phyloP scores from a whole-genome alignment of 768 basidiomycete species.

The Hygrocybe punicea region DNA sequence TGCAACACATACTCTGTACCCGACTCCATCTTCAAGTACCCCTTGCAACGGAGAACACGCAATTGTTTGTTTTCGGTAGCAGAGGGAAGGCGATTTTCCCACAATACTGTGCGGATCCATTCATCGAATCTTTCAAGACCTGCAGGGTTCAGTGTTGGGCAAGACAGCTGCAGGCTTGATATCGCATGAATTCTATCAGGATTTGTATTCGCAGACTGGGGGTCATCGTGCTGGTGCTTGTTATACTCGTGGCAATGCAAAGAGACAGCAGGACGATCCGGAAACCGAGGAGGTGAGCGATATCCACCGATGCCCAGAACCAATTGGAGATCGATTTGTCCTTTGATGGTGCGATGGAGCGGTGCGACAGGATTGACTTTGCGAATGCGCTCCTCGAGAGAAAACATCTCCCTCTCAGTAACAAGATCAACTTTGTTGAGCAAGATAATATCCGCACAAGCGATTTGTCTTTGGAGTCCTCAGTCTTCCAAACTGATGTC shows the following conservation, averaged over 20 bases:
- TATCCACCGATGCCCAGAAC: slow-evolving; percentile 85
- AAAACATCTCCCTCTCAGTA: slow-evolving; percentile 38
- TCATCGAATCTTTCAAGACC: slow-evolving; percentile 60
- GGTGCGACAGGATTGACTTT: slow-evolving; percentile 77
- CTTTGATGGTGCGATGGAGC: slow-evolving; percentile 67
- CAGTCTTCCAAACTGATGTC: not conserved
- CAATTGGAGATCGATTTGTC: slow-evolving; percentile 65
- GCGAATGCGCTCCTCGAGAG: slow-evolving; percentile 61
- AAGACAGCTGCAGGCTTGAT: slow-evolving; percentile 68
- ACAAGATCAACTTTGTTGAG: slow-evolving; percentile 90
- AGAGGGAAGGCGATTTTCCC: slow-evolving; percentile 63
- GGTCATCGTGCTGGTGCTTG: slow-evolving; percentile 31
- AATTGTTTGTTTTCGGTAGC: slow-evolving; percentile 31
- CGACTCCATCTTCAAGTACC: slow-evolving; percentile 55
- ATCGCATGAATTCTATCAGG: slow-evolving; percentile 82
- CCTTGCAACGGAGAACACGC: slow-evolving; percentile 84
- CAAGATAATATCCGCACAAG: slow-evolving; percentile 85
- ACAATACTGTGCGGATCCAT: slow-evolving; percentile 79
- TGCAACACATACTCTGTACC: slow-evolving; percentile 76
- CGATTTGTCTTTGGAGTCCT: slow-evolving; percentile 76
- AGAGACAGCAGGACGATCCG: slow-evolving; percentile 14
- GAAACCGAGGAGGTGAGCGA: slow-evolving; percentile 28
- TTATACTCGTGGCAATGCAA: slow-evolving; percentile 19
- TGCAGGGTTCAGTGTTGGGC: slow-evolving; percentile 53
- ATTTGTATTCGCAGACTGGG: slow-evolving; percentile 32